These are phyloP conservation scores for Fraxinus cuspidata DNA, from an alignment of 257 asterid species.

Conservation along the genomic window DNA sequence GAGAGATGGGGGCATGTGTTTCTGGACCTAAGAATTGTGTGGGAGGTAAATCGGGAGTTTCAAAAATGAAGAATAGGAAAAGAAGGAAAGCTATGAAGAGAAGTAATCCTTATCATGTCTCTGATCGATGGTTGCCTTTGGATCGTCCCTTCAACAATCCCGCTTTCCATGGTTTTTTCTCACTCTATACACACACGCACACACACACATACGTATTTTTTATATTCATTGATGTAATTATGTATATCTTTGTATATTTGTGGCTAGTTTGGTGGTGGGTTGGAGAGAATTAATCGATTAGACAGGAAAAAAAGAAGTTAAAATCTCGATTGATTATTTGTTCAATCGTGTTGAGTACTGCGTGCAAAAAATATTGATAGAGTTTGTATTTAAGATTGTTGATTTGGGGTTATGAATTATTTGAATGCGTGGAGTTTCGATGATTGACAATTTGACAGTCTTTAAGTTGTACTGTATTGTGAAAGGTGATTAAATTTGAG, in stretches of 20 bases:
- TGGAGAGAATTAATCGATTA: neutral
- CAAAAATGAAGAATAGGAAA: conserved; percentile 51
- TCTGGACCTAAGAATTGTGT: conserved; percentile 70
- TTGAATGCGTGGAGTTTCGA: neutral
- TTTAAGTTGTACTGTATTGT: neutral
- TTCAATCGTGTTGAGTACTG: neutral
- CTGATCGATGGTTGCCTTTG: conserved; percentile 44
- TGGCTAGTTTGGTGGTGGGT: neutral
- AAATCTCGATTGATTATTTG: neutral
- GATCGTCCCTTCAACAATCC: conserved; percentile 60
- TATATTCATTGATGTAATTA: neutral
- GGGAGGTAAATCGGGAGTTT: conserved; percentile 46
- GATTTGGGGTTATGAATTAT: neutral
- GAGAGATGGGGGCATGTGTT: conserved; percentile 83
- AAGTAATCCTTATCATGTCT: no score
- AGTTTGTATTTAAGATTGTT: neutral
- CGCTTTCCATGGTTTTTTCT: conserved; percentile 50
- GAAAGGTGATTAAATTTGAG: neutral
- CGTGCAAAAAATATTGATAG: neutral
- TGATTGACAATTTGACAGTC: neutral
- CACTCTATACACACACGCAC: conserved; percentile 2
- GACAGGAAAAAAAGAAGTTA: neutral
- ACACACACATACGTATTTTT: neutral
- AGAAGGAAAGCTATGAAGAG: conserved; percentile 48
- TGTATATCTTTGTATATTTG: neutral